Base-by-base conservation (phyloP, 257 asterid species). In the Nicotiana knightiana region DNA sequence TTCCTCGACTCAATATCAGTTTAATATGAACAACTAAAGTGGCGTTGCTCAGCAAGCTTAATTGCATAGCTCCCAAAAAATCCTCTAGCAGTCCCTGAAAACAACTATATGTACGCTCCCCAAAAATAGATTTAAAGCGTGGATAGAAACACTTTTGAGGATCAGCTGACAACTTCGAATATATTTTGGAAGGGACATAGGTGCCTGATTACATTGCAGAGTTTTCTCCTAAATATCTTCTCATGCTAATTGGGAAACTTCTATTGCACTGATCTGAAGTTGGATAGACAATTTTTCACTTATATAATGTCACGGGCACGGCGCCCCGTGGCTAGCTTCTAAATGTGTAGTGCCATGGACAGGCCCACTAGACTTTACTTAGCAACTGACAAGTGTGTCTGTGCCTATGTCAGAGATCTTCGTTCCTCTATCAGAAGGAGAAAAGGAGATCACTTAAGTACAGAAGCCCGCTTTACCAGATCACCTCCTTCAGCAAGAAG, bases 401-500 rank as follows among this genome's bases (percentile, higher is more conserved):
- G 2, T 2, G 59, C 37, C 4, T 43, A 4, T 43, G 57, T 6
- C 32, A 43, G 35, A 70, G 35, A 43, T 70, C 18, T 32, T 32
- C 35, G 3, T 2, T 32, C 35, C 35, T 32, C 35, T 32, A 32
- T 83, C n/a, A 83, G 87, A 77, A 81, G 87, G 76, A 77, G 85
- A 81, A 86, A 80, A 80, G 78, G 81, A 70, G 78, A 71, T 43
- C 51, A 43, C 75, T 70, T 75, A 37, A 80, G 70, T 79, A 15
- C 43, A 55, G 81, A 70, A 58, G 58, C 80, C 16, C 79, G 77
- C 81, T 53, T 84, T 37, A 33, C 55, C 39, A 46, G 35, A 17
- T 77, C 63, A 65, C 51, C 55, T 71, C 32, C 30, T 64, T 51
- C 51, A 83, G 85, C 59, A 83, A 76, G 67, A 81, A 85, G 61